Base-by-base conservation (phyloP, 495 filamentous ascomycete genomes). In the Penicillium diatomitis region DNA sequence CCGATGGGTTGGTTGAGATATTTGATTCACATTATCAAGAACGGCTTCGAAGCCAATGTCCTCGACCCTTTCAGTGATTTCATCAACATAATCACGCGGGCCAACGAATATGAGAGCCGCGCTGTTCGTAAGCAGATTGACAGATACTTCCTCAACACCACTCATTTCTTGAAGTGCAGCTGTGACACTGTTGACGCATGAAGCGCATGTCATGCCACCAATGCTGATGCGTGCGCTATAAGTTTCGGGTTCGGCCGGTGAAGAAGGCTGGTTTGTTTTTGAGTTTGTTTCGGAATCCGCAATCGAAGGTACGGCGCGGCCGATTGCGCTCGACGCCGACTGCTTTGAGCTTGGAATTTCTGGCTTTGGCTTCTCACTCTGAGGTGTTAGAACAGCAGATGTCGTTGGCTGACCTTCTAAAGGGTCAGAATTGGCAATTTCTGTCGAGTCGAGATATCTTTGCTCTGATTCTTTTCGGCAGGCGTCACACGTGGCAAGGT, bases 191-290 rank as follows among this genome's bases (percentile, higher is more conserved):
- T 75, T 73, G 12, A 73, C 74, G 51, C 82, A 85, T 3, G 81
- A 75, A 31, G 76, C 76, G 61, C 82, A 84, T n/a, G 75, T 84
- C 82, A 85, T 85, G 4, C 82, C 82, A 6, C 65, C 69, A 50
- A 85, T 76, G 43, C 69, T 71, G 4, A 85, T 55, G 2, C 60
- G 68, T 0, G 73, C 76, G 38, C 58, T 65, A 52, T 66, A 76
- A 36, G 60, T 57, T 39, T 60, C 58, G 2, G 43, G 10, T 20
- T 39, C 8, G 12, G 35, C n/a, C 20, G 38, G 7, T 38, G 49
- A 36, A 31, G 8, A 11, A 28, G 43, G 40, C 2, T 34, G 11
- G 8, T 49, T 41, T n/a, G 43, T 29, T 6, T 32, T 33, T 8
- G 44, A 20, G 20, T 20, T 20, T 20, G 20, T 41, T 12, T 53